Percentiles rank a stretch among this genome's conserved stretches.
Evolutionary conservation across 2,329 filamentous ascomycete genomes (phyloP).

Genomic region (Colletotrichum eremochloae): DNA sequence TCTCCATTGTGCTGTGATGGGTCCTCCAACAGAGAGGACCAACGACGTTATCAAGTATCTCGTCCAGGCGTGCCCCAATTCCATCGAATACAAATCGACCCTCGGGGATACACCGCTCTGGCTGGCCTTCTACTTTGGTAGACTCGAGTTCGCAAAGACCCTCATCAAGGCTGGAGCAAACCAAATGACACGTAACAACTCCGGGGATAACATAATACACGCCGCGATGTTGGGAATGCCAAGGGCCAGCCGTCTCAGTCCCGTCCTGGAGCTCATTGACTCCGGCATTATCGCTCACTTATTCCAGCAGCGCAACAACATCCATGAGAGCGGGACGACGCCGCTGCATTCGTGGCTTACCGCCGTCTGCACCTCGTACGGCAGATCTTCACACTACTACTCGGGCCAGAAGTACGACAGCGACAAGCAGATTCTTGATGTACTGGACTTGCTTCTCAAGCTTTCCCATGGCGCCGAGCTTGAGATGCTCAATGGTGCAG

Average conservation of each 20-base stretch:
- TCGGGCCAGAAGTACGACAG: conserved; percentile 45
- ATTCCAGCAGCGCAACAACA: conserved; percentile 69
- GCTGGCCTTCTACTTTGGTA: conserved; percentile 71
- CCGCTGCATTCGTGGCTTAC: conserved; percentile 74
- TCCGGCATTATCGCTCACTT: conserved; percentile 67
- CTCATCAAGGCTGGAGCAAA: conserved; percentile 79
- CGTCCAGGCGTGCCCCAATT: conserved; percentile 70
- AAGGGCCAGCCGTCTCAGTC: conserved; percentile 53
- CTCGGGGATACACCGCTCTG: conserved; percentile 76
- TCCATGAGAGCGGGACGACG: conserved; percentile 67
- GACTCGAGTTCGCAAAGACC: conserved; percentile 67
- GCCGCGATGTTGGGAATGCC: conserved; percentile 57
- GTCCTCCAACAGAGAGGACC: conserved; percentile 55
- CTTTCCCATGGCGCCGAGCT: conserved; percentile 70
- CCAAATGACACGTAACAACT: conserved; percentile 71
- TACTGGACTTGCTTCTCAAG: conserved; percentile 64
- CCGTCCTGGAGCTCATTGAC: conserved; percentile 71
- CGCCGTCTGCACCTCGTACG: conserved; percentile 16
- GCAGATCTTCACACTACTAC: conserved; percentile 14
- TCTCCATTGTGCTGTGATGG: conserved; percentile 75
- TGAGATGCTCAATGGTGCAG: conserved; percentile 72
- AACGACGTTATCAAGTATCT: conserved; percentile 75
- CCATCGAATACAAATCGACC: conserved; percentile 72
- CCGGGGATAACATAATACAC: conserved; percentile 78
- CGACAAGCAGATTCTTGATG: conserved; percentile 52